These are phyloP conservation scores for Claviceps digitariae DNA, from an alignment of 2,329 filamentous ascomycete genomes.

Conservation along the genomic window DNA sequence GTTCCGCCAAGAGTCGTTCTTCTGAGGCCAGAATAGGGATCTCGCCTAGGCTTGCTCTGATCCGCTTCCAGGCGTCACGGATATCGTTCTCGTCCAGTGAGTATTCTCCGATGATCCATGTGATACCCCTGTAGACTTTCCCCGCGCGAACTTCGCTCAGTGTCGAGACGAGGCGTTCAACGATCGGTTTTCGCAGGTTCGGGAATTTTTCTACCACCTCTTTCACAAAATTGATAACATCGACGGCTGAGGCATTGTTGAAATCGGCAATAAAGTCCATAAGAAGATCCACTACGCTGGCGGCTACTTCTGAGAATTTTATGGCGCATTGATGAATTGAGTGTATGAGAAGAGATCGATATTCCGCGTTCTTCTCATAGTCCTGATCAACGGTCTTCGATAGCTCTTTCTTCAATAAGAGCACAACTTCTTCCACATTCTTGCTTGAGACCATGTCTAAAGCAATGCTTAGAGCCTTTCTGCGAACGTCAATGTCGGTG, in stretches of 20 bases:
- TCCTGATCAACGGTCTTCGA: constrained; percentile 96
- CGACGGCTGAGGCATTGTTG: constrained; percentile 90
- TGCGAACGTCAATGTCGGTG: constrained; percentile 88
- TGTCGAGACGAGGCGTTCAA: constrained; percentile 78
- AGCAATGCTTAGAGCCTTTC: constrained; percentile 79
- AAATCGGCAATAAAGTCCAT: constrained; percentile 99
- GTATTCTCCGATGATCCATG: constrained; percentile 98
- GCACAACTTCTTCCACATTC: constrained; percentile 94
- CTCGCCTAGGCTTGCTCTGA: constrained; percentile 84
- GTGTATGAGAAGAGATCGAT: constrained; percentile 88
- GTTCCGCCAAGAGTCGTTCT: constrained; percentile 78
- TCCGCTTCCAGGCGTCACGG: constrained; percentile 90
- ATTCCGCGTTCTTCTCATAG: constrained; percentile 96
- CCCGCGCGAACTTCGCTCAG: constrained; percentile 87
- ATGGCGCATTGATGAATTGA: constrained; percentile 98
- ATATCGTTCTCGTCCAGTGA: constrained; percentile 90
- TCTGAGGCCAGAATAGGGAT: constrained; percentile 95
- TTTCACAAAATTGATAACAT: constrained; percentile 97
- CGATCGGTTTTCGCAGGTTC: constrained; percentile 71
- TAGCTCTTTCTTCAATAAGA: constrained; percentile 93
- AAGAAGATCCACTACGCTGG: constrained; percentile 86
- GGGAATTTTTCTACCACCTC: constrained; percentile 98
- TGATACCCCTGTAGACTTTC: constrained; percentile 89
- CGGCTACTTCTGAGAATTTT: constrained; percentile 96
- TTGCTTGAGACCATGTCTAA: constrained; percentile 98